A percentile compares a stretch with the other conserved stretches of the same genome.
Evolutionary conservation across 441 rosid genomes (phyloP).

Genomic region (Eruca vesicaria): DNA sequence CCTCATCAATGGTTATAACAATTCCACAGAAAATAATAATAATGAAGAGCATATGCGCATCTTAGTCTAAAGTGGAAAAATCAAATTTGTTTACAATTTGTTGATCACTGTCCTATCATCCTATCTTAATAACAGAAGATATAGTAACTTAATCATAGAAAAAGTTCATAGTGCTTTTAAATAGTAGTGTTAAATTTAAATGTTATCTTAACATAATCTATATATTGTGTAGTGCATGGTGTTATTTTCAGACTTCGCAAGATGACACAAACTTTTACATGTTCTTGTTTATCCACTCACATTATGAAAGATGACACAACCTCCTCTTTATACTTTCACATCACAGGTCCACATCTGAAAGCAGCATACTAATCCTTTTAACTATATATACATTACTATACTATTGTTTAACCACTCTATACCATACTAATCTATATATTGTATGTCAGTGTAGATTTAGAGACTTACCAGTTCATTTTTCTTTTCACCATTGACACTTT

Average conservation of each 20-base stretch:
- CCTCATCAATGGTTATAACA: not conserved
- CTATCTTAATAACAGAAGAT: not conserved
- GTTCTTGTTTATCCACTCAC: not conserved
- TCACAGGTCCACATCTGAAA: not conserved
- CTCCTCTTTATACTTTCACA: not conserved
- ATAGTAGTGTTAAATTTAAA: not conserved
- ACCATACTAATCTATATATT: not conserved
- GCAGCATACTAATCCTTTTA: not conserved
- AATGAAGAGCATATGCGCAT: not conserved
- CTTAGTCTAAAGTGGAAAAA: no score
- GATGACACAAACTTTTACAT: not conserved
- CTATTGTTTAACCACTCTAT: not conserved
- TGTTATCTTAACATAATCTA: not conserved
- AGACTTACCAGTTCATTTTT: conserved; percentile 13
- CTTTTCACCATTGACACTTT: not conserved
- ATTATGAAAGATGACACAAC: not conserved
- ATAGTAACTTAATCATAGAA: not conserved
- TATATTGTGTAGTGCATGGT: not conserved
- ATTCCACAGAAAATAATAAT: not conserved
- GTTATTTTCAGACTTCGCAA: not conserved
- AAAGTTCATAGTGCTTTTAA: not conserved
- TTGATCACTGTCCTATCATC: not conserved
- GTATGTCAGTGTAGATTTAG: not conserved
- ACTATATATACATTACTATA: not conserved
- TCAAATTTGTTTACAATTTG: no score